phyloP scores from a whole-genome alignment of 148 eudicot species.

The Diospyros kaki region DNA sequence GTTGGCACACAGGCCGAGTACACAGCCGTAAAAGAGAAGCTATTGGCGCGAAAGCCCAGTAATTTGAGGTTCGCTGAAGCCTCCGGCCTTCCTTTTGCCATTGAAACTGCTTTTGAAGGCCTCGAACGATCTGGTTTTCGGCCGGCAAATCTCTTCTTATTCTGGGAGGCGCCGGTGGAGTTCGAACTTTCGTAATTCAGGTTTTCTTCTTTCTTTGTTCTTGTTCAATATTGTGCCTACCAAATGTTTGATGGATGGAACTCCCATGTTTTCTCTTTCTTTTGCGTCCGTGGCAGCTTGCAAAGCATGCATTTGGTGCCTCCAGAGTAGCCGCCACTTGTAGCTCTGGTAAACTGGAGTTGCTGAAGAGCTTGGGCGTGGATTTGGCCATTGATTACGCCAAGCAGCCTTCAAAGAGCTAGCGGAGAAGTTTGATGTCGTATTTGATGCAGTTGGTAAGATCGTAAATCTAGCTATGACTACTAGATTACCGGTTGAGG shows the following conservation, averaged over 20 bases:
- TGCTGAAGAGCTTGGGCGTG: conserved; percentile 76
- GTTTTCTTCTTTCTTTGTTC: conserved; percentile 8
- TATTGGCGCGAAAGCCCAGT: conserved; percentile 77
- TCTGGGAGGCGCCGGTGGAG: conserved; percentile 94
- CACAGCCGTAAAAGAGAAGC: conserved; percentile 82
- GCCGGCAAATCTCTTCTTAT: conserved; percentile 80
- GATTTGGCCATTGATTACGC: conserved; percentile 89
- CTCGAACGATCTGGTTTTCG: conserved; percentile 79
- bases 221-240: no score
- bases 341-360: conserved; percentile 75
- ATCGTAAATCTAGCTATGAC: background rate
- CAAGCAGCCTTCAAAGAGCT: conserved; percentile 78
- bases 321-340: conserved; percentile 98
- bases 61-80: conserved; percentile 70
- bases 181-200: conserved; percentile 88
- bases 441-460: conserved; percentile 92
- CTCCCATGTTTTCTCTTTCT: no score
- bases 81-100: conserved; percentile 80
- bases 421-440: conserved; percentile 80
- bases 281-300: conserved; percentile 44
- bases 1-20: conserved; percentile 86
- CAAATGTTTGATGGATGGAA: no score
- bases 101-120: conserved; percentile 93
- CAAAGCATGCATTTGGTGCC: conserved; percentile 91
- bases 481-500: no score